These are phyloP conservation scores for Ophiobolus disseminans DNA, from an alignment of 2,329 filamentous ascomycete species.

Conservation along the genomic window DNA sequence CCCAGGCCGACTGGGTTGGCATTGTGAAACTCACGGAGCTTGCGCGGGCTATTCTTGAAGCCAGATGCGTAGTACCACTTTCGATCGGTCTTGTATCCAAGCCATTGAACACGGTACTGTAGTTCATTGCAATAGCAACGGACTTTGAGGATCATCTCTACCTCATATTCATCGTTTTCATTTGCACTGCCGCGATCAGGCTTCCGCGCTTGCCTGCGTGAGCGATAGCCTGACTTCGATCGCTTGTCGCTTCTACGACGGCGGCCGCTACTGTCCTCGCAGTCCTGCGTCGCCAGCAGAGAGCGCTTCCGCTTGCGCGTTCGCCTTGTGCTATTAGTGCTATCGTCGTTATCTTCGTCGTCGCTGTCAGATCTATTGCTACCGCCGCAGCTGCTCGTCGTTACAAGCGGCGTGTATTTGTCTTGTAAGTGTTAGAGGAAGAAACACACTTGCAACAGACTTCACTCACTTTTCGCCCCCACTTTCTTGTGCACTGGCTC, in stretches of 20 bases:
- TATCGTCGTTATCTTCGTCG: background rate
- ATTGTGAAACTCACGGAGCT: constrained; percentile 11
- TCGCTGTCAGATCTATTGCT: background rate
- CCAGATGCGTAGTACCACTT: constrained; percentile 14
- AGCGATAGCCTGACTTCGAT: constrained; percentile 1
- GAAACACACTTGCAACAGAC: constrained; percentile 5
- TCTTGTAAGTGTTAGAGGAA: constrained; percentile 8
- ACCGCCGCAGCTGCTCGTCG: background rate
- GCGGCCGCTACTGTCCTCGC: background rate
- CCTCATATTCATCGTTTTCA: constrained; percentile 12
- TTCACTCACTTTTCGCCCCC: constrained; percentile 8
- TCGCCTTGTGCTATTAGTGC: background rate
- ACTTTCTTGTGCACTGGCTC: constrained; percentile 4
- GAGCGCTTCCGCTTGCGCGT: background rate
- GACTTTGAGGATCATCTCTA: constrained; percentile 10
- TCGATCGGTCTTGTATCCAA: constrained; percentile 11
- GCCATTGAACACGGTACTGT: constrained; percentile 15
- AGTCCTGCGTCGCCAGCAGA: background rate
- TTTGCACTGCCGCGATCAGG: constrained; percentile 3
- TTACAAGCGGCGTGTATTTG: background rate
- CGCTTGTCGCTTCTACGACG: constrained; percentile 1
- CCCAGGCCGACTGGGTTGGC: constrained; percentile 12
- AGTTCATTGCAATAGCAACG: constrained; percentile 9
- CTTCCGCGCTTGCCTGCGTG: constrained; percentile 1
- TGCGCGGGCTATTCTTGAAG: constrained; percentile 16